These are phyloP conservation scores for Penicillium sp. DNA, from an alignment of 2,329 filamentous ascomycete species.

Conservation along the genomic window DNA sequence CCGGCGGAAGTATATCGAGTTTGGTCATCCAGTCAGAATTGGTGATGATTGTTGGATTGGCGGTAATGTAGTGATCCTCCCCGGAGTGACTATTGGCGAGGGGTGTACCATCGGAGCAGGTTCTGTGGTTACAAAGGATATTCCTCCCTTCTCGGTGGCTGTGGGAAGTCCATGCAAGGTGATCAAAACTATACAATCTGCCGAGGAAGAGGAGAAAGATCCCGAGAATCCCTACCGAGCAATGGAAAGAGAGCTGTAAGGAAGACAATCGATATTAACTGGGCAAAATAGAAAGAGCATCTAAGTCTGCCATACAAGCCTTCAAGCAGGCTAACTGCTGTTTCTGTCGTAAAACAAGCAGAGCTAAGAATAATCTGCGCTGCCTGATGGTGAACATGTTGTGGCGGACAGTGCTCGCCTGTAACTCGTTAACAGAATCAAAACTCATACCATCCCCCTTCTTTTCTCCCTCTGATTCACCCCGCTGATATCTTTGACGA, in stretches of 20 bases:
- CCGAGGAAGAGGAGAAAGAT: slow-evolving; percentile 33
- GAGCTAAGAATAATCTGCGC: neutral
- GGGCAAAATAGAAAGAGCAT: slow-evolving; percentile 1
- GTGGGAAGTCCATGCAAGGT: slow-evolving; percentile 34
- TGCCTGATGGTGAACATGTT: neutral
- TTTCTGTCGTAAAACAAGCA: neutral
- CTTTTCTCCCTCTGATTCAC: neutral
- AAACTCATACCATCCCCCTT: neutral
- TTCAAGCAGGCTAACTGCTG: neutral
- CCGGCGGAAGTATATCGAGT: slow-evolving; percentile 58
- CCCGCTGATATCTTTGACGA: neutral
- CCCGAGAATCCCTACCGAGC: slow-evolving; percentile 32
- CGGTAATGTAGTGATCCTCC: slow-evolving; percentile 53
- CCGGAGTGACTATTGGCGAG: slow-evolving; percentile 51
- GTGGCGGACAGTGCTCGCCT: neutral
- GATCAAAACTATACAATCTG: slow-evolving; percentile 27
- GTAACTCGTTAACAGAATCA: neutral
- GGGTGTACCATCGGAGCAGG: slow-evolving; percentile 51
- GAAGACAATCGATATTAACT: neutral
- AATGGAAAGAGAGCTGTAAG: slow-evolving; percentile 15
- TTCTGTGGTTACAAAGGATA: slow-evolving; percentile 48
- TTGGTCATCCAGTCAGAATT: slow-evolving; percentile 56
- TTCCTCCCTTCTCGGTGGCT: slow-evolving; percentile 41
- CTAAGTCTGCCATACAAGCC: neutral
- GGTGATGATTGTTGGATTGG: slow-evolving; percentile 59